These are phyloP conservation scores for Penicillium nordicum DNA, from an alignment of 2,329 filamentous ascomycete species.

Conservation along the genomic window DNA sequence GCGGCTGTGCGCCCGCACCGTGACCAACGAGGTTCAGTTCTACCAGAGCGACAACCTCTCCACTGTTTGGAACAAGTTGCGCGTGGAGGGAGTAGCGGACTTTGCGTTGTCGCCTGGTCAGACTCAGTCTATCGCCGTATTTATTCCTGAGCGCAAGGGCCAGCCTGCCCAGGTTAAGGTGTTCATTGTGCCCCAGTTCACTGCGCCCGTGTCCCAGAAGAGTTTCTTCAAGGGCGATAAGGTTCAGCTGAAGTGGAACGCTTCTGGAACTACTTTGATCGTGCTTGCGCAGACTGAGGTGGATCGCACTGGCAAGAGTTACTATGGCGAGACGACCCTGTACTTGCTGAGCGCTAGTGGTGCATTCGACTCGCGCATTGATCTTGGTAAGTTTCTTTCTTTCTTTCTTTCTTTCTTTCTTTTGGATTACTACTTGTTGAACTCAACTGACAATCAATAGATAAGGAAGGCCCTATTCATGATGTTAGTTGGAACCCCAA, in stretches of 20 bases:
- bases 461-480: conserved; percentile 97
- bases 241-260: conserved; percentile 98
- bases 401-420: not conserved
- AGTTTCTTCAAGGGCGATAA: conserved; percentile 99
- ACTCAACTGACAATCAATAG: conserved; percentile 39
- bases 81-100: conserved; percentile 82
- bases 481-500: conserved; percentile 98
- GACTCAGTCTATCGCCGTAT: conserved; percentile 89
- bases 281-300: conserved; percentile 97
- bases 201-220: conserved; percentile 83
- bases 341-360: conserved; percentile 92
- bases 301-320: conserved; percentile 97
- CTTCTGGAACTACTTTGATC: conserved; percentile 82
- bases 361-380: conserved; percentile 85
- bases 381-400: conserved; percentile 53
- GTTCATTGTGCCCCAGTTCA: conserved; percentile 87
- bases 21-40: conserved; percentile 98
- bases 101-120: conserved; percentile 88
- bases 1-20: conserved; percentile 83
- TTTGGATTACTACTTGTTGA: not conserved
- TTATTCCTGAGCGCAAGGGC: conserved; percentile 94
- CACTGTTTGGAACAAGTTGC: conserved; percentile 92
- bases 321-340: conserved; percentile 96
- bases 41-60: conserved; percentile 82
- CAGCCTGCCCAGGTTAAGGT: conserved; percentile 92